A percentile compares a stretch with the other conserved stretches of the same genome.
Evolutionary conservation across 805 yeast genomes (phyloP).

Genomic region (Cyberlindnera maritima): DNA sequence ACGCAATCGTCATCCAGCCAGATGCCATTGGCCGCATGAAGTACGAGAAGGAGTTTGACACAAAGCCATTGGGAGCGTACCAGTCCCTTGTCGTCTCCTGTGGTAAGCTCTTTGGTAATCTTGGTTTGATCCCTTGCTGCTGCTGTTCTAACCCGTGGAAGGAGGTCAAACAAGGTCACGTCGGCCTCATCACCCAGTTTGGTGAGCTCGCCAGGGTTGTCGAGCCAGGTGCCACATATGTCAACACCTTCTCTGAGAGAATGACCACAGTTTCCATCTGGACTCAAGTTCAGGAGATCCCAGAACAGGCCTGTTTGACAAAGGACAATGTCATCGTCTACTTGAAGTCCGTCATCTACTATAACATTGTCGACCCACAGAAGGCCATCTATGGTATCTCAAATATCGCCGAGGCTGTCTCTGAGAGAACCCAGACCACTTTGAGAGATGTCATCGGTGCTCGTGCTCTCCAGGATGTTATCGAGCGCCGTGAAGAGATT

Average conservation of each 20-base stretch:
- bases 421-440: constrained; percentile 71
- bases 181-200: constrained; percentile 63
- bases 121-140: constrained; percentile 40
- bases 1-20: constrained; percentile 6
- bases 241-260: constrained; percentile 63
- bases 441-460: constrained; percentile 70
- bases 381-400: constrained; percentile 58
- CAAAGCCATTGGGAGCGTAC: constrained; percentile 40
- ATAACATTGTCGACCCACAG: constrained; percentile 65
- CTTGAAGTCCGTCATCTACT: constrained; percentile 66
- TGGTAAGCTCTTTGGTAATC: constrained; percentile 49
- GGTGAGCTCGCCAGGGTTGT: constrained; percentile 64
- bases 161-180: constrained; percentile 62
- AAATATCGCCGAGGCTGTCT: constrained; percentile 51
- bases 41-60: constrained; percentile 40
- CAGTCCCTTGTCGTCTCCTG: constrained; percentile 37
- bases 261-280: constrained; percentile 49
- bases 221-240: constrained; percentile 66
- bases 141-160: constrained; percentile 55
- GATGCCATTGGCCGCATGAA: constrained; percentile 6
- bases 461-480: constrained; percentile 63
- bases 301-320: constrained; percentile 69
- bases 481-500: constrained; percentile 69
- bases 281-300: constrained; percentile 60
- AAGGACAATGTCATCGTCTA: constrained; percentile 61